Percentiles rank a stretch among this genome's conserved stretches.
These are phyloP conservation scores for Liriodendron chinense DNA, from an alignment of 164 flowering plant species.

Conservation along the genomic window DNA sequence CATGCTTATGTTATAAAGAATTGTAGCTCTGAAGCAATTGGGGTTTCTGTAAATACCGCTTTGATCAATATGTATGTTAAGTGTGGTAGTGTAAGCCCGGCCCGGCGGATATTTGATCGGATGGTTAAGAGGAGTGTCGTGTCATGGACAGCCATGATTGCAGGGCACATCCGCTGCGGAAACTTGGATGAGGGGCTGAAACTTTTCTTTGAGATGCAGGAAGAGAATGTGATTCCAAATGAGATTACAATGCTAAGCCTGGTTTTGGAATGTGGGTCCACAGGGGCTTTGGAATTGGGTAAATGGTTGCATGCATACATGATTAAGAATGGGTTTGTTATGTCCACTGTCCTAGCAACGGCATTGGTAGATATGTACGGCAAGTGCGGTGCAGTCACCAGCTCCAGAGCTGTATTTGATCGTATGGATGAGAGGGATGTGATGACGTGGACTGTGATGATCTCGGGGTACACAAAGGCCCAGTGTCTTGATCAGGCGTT, in stretches of 20 bases:
- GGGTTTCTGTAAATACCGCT: slow-evolving; percentile 30
- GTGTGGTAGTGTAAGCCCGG: slow-evolving; percentile 32
- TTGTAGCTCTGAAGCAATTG: slow-evolving; percentile 13
- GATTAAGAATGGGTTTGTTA: slow-evolving; percentile 37
- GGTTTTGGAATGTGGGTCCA: slow-evolving; percentile 44
- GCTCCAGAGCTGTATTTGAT: slow-evolving; percentile 46
- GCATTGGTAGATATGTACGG: slow-evolving; percentile 61
- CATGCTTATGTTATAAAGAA: slow-evolving; percentile 47
- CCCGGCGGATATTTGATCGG: slow-evolving; percentile 34
- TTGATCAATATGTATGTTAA: slow-evolving; percentile 60
- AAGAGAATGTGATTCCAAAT: slow-evolving; percentile 37
- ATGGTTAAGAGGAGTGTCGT: slow-evolving; percentile 31
- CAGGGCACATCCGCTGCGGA: slow-evolving; percentile 41
- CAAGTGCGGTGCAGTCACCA: slow-evolving; percentile 37
- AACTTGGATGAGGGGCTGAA: slow-evolving; percentile 30
- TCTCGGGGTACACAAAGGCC: slow-evolving; percentile 42
- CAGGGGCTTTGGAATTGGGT: slow-evolving; percentile 38
- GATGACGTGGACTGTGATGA: slow-evolving; percentile 39
- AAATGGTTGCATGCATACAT: slow-evolving; percentile 48
- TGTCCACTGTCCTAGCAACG: slow-evolving; percentile 38
- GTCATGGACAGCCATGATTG: slow-evolving; percentile 56
- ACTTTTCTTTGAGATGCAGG: slow-evolving; percentile 40
- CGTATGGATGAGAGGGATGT: slow-evolving; percentile 33
- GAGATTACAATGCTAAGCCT: slow-evolving; percentile 57
- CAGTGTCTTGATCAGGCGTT: slow-evolving; percentile 31